Evolutionary conservation across 2,329 filamentous ascomycete species (phyloP), one percentile per base, ranked within the genome.

Genomic region (Knufia fluminis): DNA sequence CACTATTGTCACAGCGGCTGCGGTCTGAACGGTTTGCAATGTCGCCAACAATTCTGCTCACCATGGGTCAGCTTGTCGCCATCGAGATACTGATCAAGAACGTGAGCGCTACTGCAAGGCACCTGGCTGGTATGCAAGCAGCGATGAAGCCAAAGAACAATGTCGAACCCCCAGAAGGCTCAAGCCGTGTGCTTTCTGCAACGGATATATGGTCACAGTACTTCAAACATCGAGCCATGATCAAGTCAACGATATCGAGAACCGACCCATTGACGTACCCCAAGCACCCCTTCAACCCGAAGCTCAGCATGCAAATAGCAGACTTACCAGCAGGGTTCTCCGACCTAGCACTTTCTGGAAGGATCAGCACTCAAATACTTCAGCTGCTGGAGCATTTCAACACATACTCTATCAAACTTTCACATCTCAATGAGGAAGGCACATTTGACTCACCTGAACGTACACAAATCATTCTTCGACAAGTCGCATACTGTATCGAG

Each of bases 281-380:
- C 4, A 46, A 19, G 9, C 52, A 51, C 17, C 52, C 52, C 14
- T 53, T 51, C 40, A 26, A 44, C 3, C 24, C 52, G 2, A 35
- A 46, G 7, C 31, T 52, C n/a, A 51, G 32, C 16, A 33, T 32
- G 14, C n/a, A 26, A 16, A 33, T 53, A 9, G 36, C 52, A 10
- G 14, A 19, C 3, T 22, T 53, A 23, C 52, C 52, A 4, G 7
- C 22, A 20, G 52, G 52, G 2, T 51, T 53, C 33, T 48, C 39
- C 39, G 45, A 53, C 39, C n/a, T 53, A 17, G 52, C 41, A 4
- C 26, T 53, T 14, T 24, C 26, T 19, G 42, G 48, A 10, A 20
- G 36, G 6, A 19, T 53, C 3, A 44, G 36, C 16, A 10, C 38
- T 9, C 49, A 48, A 9, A 41, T 48, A 9, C 47, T 53, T 16